A percentile compares a stretch with the other conserved stretches of the same genome.
These are phyloP conservation scores for Endocalyx cinctus DNA, from an alignment of 2,329 filamentous ascomycete genomes.

Conservation along the genomic window DNA sequence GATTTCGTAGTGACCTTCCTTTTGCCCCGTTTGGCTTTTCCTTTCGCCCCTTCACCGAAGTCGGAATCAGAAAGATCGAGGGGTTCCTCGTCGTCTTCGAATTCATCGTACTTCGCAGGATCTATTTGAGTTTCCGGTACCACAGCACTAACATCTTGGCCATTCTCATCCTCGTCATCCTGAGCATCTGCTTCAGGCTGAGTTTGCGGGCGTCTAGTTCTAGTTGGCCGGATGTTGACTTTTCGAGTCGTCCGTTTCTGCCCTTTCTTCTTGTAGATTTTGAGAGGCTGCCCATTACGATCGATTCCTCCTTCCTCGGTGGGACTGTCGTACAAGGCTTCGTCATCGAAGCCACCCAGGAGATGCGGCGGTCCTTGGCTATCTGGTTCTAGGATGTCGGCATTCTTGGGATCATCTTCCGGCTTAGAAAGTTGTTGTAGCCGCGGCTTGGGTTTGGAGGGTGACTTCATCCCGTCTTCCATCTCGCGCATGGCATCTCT, in stretches of 20 bases:
- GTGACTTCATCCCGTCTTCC: slow-evolving; percentile 38
- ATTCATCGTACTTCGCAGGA: slow-evolving; percentile 22
- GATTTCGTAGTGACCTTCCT: slow-evolving; percentile 23
- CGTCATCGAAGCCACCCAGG: slow-evolving; percentile 61
- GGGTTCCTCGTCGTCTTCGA: too few relatives aligned
- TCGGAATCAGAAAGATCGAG: slow-evolving; percentile 34
- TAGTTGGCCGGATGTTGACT: slow-evolving; percentile 57
- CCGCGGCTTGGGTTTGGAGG: slow-evolving; percentile 12
- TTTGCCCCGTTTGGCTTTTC: slow-evolving; percentile 21
- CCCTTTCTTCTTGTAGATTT: slow-evolving; percentile 76
- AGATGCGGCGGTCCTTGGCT: slow-evolving; percentile 38
- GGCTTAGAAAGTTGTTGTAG: slow-evolving; percentile 6
- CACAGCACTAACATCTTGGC: too few relatives aligned
- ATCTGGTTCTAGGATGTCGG: slow-evolving; percentile 40
- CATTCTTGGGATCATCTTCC: too few relatives aligned
- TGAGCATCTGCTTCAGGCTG: slow-evolving; percentile 27
- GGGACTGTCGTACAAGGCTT: slow-evolving; percentile 51
- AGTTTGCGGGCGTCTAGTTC: slow-evolving; percentile 41
- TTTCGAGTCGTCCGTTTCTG: slow-evolving; percentile 72
- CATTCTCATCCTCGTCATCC: slow-evolving; percentile 31
- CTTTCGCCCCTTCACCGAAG: slow-evolving; percentile 33
- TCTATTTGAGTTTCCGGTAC: slow-evolving; percentile 35
- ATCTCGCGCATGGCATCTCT: slow-evolving; percentile 69
- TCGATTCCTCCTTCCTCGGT: slow-evolving; percentile 44
- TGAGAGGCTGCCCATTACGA: slow-evolving; percentile 55